These are phyloP conservation scores for Cercophora scortea DNA, from an alignment of 495 filamentous ascomycete species.

Conservation along the genomic window DNA sequence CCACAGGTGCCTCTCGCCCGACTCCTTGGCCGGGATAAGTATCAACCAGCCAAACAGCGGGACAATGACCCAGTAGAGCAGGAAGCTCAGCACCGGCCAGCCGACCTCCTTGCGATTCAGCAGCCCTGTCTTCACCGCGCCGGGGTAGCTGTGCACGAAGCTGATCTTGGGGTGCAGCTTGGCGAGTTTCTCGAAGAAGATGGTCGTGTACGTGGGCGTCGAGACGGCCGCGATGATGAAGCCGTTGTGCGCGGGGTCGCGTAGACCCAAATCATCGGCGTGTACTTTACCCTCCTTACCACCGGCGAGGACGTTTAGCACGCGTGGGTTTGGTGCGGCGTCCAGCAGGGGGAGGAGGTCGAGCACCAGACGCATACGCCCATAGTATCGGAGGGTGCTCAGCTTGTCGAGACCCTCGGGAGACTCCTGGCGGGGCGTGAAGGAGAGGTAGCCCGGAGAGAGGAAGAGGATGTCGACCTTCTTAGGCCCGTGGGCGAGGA, in stretches of 20 bases:
- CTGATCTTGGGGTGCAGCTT: constrained; percentile 34
- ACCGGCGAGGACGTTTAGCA: constrained; percentile 44
- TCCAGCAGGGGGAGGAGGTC: constrained; percentile 51
- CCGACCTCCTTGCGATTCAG: neutral
- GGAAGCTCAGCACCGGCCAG: neutral
- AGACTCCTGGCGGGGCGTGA: constrained; percentile 29
- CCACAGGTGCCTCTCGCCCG: constrained; percentile 1
- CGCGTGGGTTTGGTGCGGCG: constrained; percentile 34
- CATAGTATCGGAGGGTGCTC: constrained; percentile 46
- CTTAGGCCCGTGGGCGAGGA: constrained; percentile 34
- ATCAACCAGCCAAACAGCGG: constrained; percentile 1
- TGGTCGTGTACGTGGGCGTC: constrained; percentile 36
- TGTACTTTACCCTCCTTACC: constrained; percentile 44
- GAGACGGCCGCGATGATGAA: constrained; percentile 26
- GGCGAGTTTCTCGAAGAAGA: constrained; percentile 38
- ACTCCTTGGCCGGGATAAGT: neutral
- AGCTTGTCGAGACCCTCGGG: constrained; percentile 43
- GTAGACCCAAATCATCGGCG: constrained; percentile 34
- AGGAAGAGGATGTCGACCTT: constrained; percentile 54
- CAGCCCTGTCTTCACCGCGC: constrained; percentile 34
- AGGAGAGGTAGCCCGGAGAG: constrained; percentile 23
- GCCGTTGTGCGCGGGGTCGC: constrained; percentile 9
- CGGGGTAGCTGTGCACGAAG: constrained; percentile 51
- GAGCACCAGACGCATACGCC: constrained; percentile 50
- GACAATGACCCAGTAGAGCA: neutral